Percentiles rank a stretch among this genome's conserved stretches.
These are phyloP conservation scores for Paspalum vaginatum DNA, from an alignment of 176 grass and related monocot genomes.

Conservation along the genomic window DNA sequence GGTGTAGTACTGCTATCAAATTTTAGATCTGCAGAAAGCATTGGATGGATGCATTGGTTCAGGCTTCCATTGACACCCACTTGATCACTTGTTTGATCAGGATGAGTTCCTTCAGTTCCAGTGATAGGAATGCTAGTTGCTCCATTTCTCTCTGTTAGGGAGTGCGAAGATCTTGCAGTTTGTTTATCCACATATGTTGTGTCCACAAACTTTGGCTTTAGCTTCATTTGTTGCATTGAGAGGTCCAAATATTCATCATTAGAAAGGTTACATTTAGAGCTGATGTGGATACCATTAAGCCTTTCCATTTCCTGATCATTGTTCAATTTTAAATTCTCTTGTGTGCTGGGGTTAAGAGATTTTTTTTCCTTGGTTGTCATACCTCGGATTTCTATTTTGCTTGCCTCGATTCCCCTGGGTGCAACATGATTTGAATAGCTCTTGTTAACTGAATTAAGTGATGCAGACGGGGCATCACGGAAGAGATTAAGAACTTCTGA, in stretches of 20 bases:
- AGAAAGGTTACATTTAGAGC: constrained; percentile 29
- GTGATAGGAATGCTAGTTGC: constrained; percentile 23
- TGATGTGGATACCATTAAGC: constrained; percentile 36
- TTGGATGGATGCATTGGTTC: constrained; percentile 44
- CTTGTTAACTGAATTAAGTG: constrained; percentile 85
- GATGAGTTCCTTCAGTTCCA: constrained; percentile 43
- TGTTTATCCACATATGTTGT: constrained; percentile 38
- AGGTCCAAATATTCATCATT: constrained; percentile 40
- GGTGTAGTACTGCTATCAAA: constrained; percentile 37
- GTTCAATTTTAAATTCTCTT: constrained; percentile 43
- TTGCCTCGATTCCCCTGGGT: constrained; percentile 36
- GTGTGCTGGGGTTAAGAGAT: constrained; percentile 19
- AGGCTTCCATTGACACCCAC: constrained; percentile 41
- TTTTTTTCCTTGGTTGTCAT: constrained; percentile 49
- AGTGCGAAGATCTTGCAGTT: constrained; percentile 32
- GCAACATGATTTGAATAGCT: constrained; percentile 54
- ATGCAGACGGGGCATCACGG: constrained; percentile 62
- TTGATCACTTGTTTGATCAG: constrained; percentile 42
- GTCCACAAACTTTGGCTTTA: constrained; percentile 43
- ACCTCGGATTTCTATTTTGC: constrained; percentile 48
- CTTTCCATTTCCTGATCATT: constrained; percentile 48
- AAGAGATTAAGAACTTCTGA: constrained; percentile 86
- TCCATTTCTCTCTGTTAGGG: constrained; percentile 31
- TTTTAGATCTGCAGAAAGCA: constrained; percentile 42
- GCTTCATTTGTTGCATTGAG: constrained; percentile 52